Conservation (phyloP, 768 basidiomycete species). For the Kwoniella bestiolae region DNA sequence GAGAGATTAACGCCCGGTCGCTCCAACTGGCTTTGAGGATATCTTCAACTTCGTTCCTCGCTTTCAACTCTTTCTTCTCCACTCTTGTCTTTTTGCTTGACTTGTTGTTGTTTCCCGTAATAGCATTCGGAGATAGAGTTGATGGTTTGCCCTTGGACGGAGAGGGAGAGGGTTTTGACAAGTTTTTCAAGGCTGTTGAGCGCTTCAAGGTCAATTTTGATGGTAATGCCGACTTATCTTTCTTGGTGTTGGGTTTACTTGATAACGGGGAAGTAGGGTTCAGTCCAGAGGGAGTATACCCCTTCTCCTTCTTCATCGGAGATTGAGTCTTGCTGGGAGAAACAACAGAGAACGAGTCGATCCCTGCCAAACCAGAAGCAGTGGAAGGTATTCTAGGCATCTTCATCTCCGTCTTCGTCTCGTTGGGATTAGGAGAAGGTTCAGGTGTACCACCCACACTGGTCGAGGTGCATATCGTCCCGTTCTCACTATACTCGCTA, state of each 20-base stretch:
- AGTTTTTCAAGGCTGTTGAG: conserved; percentile 19
- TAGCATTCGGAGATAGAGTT: background rate
- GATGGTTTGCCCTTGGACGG: background rate
- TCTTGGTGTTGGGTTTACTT: background rate
- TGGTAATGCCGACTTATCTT: background rate
- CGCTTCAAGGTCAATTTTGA: conserved; percentile 7
- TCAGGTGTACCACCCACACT: background rate
- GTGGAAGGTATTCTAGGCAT: conserved; percentile 35
- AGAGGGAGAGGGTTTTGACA: background rate
- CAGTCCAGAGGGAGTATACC: conserved; percentile 4
- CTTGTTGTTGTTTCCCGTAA: background rate
- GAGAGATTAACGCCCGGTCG: conserved; percentile 30
- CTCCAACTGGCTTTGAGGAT: conserved; percentile 42
- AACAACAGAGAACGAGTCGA: conserved; percentile 2
- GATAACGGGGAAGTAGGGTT: background rate
- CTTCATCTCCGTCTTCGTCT: background rate
- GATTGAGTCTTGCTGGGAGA: background rate
- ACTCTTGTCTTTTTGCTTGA: conserved; percentile 17
- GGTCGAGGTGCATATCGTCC: background rate
- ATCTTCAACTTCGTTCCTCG: conserved; percentile 32
- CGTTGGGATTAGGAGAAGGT: background rate
- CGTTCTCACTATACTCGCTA: conserved; percentile 7
- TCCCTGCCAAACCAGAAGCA: conserved; percentile 28
- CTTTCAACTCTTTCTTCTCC: conserved; percentile 22
- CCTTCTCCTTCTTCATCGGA: background rate